These are phyloP conservation scores for Aureobasidium uvarum DNA, from an alignment of 2,329 filamentous ascomycete genomes.

Conservation along the genomic window DNA sequence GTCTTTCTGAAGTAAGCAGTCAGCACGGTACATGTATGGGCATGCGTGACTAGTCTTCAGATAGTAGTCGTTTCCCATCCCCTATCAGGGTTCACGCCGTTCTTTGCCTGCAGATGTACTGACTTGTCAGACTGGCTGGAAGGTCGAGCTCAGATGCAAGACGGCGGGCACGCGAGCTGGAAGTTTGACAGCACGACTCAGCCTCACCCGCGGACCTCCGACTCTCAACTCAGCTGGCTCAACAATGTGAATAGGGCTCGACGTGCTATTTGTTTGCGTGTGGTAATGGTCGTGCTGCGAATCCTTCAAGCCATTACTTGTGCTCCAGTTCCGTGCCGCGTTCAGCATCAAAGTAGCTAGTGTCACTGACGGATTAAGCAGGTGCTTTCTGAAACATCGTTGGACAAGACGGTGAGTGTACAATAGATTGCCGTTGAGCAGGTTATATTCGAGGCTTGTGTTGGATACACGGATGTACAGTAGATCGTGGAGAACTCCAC, in stretches of 20 bases:
- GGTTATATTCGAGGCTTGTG: not conserved
- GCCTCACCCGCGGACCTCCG: not conserved
- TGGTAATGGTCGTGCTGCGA: not conserved
- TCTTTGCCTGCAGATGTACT: not conserved
- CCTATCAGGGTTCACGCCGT: not conserved
- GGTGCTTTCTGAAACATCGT: not conserved
- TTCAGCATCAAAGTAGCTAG: not conserved
- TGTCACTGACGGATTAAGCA: not conserved
- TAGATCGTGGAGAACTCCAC: conserved; percentile 15
- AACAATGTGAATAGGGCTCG: not conserved
- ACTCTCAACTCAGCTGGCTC: not conserved
- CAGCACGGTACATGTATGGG: not conserved
- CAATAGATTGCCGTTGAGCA: not conserved
- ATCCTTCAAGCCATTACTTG: not conserved
- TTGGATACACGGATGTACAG: not conserved
- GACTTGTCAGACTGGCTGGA: not conserved
- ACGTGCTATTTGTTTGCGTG: not conserved
- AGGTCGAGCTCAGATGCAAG: not conserved
- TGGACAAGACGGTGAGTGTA: not conserved
- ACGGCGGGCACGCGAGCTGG: not conserved
- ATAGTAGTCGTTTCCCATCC: not conserved
- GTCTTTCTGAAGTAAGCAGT: not conserved
- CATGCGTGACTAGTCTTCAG: not conserved
- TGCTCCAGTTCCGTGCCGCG: not conserved
- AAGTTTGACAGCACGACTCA: not conserved